Base-by-base conservation (phyloP, 1,139 yeast species). In the Hansenula sp. region DNA sequence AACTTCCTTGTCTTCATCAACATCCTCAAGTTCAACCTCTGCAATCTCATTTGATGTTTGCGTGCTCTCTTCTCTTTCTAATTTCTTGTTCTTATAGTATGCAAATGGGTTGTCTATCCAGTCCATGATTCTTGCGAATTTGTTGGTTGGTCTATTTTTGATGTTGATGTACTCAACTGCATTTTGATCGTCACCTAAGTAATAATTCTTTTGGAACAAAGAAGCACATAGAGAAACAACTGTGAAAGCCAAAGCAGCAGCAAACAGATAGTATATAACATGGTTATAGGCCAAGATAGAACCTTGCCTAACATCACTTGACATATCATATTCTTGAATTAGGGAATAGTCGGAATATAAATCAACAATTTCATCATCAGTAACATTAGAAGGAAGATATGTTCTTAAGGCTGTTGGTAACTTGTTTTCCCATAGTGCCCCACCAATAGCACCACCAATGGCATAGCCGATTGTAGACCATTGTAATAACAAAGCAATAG, bases 341-440 rank as follows among this genome's bases (percentile, higher is more conserved):
- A 38, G 17, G 17, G 53, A 45, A 21, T 58, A 53, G 33, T 51
- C 49, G 8, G 57, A 58, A 36, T 50, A 64, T 32, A 47, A 52
- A 2, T 33, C 34, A 4, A 40, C 33, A 17, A 62, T 54, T 27
- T 47, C 47, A 11, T 47, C 52, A 41, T 55, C 57, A 7, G 33
- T 47, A 3, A 50, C 52, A 13, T 50, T 38, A 17, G 47, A 43
- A 15, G 69, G 67, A 34, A 65, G 42, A 42, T 55, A 54, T 17
- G 55, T 43, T 48, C 56, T 51, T 44, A 66, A 52, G 32, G 54
- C 57, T 19, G 42, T 49, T 11, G 76, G 76, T 40, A 74, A 50
- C 30, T 64, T 57, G 33, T 70, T 62, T 19, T 72, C 63, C 79
- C 79, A 74, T 33, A 74, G 63, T 15, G 75, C 74, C 43, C 75